Percentiles rank a stretch among this genome's conserved stretches.
phyloP scores from a whole-genome alignment of 2,329 filamentous ascomycete species.

The Diaporthe nobilis region DNA sequence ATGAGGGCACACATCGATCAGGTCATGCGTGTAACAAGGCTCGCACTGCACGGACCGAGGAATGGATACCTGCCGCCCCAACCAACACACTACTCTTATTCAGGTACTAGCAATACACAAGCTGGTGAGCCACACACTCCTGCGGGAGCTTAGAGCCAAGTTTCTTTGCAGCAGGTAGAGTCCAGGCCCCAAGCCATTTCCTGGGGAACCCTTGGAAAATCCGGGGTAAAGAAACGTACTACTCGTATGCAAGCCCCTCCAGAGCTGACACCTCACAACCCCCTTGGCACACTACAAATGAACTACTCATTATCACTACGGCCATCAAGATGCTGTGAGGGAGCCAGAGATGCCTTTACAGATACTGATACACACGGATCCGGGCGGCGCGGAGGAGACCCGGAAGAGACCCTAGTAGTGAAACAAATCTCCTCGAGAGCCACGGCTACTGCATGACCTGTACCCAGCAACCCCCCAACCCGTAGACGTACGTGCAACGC shows the following conservation, averaged over 20 bases:
- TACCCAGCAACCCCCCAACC: background rate
- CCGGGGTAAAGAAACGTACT: constrained; percentile 10
- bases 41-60: constrained; percentile 1
- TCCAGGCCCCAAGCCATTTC: background rate
- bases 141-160: constrained; percentile 28
- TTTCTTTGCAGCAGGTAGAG: background rate
- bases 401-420: background rate
- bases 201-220: constrained; percentile 17
- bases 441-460: background rate
- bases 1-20: background rate
- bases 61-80: background rate
- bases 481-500: background rate
- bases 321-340: background rate
- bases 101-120: background rate
- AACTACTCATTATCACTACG: background rate
- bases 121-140: constrained; percentile 1
- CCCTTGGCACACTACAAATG: background rate
- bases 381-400: background rate
- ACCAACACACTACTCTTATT: background rate
- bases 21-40: background rate
- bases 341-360: background rate
- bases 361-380: background rate
- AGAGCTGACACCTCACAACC: background rate
- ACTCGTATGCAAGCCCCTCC: background rate
- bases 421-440: background rate